These are phyloP conservation scores for Diaporthe sp. DNA, from an alignment of 2,329 filamentous ascomycete genomes.

Conservation along the genomic window DNA sequence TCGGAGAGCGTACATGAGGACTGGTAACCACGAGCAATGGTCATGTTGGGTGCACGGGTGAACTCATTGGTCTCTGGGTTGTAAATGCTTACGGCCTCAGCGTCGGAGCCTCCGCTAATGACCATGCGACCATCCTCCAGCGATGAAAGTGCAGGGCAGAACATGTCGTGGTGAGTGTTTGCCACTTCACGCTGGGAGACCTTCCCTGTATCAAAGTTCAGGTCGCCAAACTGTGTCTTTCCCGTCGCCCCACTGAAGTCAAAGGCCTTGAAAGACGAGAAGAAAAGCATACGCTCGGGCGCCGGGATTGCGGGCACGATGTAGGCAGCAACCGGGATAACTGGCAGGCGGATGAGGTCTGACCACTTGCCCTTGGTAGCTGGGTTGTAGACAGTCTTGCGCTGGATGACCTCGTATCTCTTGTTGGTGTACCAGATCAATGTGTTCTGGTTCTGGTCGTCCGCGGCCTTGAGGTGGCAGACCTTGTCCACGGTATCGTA, in stretches of 20 bases:
- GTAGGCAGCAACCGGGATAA: constrained; percentile 47
- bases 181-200: constrained; percentile 49
- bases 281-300: constrained; percentile 41
- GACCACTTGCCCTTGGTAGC: constrained; percentile 43
- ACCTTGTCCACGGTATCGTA: neutral
- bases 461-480: constrained; percentile 14
- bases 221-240: constrained; percentile 40
- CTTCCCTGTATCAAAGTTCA: constrained; percentile 41
- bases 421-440: constrained; percentile 32
- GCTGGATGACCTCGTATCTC: constrained; percentile 15
- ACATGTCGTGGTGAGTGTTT: constrained; percentile 66
- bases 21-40: constrained; percentile 65
- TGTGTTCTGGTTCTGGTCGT: constrained; percentile 24
- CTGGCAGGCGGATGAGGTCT: constrained; percentile 44
- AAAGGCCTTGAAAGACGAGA: constrained; percentile 36
- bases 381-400: constrained; percentile 38
- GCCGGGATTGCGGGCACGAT: constrained; percentile 45
- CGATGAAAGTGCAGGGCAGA: constrained; percentile 67
- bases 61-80: constrained; percentile 54
- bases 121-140: constrained; percentile 62
- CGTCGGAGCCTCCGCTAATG: constrained; percentile 59
- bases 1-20: constrained; percentile 62
- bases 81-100: constrained; percentile 54
- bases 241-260: constrained; percentile 40
- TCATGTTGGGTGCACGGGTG: constrained; percentile 56